Percentiles rank a stretch among this genome's conserved stretches.
Evolutionary conservation across 129 eudicot species (phyloP).

Genomic region (Pittosporum tobira): DNA sequence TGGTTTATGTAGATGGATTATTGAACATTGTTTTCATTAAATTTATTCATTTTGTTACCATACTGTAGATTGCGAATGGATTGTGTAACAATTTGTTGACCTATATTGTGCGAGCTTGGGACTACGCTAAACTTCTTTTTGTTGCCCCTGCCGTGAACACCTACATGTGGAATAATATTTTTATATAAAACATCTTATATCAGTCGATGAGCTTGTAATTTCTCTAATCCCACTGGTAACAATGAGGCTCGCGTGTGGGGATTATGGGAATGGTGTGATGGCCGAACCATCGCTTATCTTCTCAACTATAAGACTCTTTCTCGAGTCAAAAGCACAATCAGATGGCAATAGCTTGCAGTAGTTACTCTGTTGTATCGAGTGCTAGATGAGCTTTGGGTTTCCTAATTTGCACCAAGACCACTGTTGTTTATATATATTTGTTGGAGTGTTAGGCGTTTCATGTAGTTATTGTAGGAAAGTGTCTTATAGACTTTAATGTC

Average conservation of each 20-base stretch:
- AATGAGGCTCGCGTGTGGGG: constrained; percentile 84
- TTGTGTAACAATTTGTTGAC: constrained; percentile 89
- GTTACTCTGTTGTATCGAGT: not conserved
- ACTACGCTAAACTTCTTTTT: constrained; percentile 68
- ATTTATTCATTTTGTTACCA: not conserved
- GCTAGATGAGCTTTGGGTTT: not conserved
- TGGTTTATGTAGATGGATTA: too few species aligned
- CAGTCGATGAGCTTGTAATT: constrained; percentile 40
- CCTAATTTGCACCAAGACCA: too few species aligned
- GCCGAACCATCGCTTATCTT: constrained; percentile 84
- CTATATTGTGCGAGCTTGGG: constrained; percentile 89
- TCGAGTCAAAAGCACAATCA: constrained; percentile 40
- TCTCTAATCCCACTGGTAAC: constrained; percentile 67
- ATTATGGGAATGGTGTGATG: constrained; percentile 80
- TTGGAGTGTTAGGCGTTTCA: not conserved
- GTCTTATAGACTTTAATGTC: too few species aligned
- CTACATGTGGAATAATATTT: constrained; percentile 84
- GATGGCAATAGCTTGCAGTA: constrained; percentile 20
- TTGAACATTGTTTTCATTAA: not conserved
- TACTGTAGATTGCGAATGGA: constrained; percentile 72
- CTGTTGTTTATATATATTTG: not conserved
- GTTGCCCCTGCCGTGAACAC: constrained; percentile 97
- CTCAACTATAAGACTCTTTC: constrained; percentile 63
- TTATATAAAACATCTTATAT: constrained; percentile 58
- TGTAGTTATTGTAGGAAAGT: not conserved